Percentiles rank a stretch among this genome's conserved stretches.
Evolutionary conservation across 371 early-diverging fungal genomes (phyloP).

Genomic region (Mucor racemosus): DNA sequence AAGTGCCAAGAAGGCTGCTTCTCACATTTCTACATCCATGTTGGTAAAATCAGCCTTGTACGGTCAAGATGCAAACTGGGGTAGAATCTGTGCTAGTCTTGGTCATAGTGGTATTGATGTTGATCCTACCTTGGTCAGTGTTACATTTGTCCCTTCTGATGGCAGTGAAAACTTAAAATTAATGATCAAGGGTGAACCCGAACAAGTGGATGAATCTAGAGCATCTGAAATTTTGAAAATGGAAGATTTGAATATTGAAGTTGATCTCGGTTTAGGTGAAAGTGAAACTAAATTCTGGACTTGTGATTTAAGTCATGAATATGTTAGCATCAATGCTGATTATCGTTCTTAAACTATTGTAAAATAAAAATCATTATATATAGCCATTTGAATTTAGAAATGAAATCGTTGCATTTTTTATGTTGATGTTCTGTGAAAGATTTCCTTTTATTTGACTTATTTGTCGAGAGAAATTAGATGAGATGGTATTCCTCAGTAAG

Average conservation of each 20-base stretch:
- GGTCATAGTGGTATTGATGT: conserved; percentile 66
- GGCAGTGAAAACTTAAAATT: conserved; percentile 67
- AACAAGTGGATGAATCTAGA: conserved; percentile 75
- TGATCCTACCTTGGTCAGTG: conserved; percentile 75
- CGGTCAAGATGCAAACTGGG: conserved; percentile 98
- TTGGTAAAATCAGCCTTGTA: conserved; percentile 95
- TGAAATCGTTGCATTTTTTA: no score
- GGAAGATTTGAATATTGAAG: conserved; percentile 82
- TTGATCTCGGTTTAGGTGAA: conserved; percentile 78
- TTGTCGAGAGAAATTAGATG: no score
- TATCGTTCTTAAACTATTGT: conserved; percentile 70
- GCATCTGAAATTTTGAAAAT: conserved; percentile 83
- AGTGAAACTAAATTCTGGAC: conserved; percentile 89
- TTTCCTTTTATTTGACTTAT: no score
- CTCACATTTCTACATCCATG: conserved; percentile 88
- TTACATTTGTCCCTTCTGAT: conserved; percentile 76
- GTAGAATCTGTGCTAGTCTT: conserved; percentile 68
- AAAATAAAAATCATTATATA: neutral
- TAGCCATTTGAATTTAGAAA: no score
- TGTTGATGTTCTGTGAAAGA: no score
- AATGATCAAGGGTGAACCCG: conserved; percentile 85
- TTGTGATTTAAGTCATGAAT: conserved; percentile 93
- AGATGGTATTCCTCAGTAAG: no score
- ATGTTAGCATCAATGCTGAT: conserved; percentile 92
- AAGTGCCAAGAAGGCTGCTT: conserved; percentile 84